phyloP scores from a whole-genome alignment of 2,329 filamentous ascomycete genomes.

The Shiraia bambusicola region DNA sequence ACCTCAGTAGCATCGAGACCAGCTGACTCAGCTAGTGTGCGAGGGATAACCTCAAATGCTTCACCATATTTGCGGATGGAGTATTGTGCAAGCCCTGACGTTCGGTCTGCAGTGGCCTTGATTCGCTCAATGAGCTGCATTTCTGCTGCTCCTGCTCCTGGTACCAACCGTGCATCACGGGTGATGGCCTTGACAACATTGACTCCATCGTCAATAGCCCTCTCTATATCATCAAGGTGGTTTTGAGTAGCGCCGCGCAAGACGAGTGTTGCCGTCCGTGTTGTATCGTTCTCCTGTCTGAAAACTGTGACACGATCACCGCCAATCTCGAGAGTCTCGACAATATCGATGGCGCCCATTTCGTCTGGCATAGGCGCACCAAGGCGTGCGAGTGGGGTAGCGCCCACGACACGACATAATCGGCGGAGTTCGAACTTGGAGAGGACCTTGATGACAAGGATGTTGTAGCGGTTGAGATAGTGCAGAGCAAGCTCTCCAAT shows the following conservation, averaged over 20 bases:
- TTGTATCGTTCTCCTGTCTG: constrained; percentile 90
- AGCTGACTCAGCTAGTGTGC: constrained; percentile 90
- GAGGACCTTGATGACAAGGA: constrained; percentile 92
- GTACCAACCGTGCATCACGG: constrained; percentile 84
- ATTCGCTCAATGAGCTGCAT: constrained; percentile 92
- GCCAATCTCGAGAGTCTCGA: constrained; percentile 96
- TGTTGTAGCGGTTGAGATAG: constrained; percentile 96
- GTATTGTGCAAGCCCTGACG: constrained; percentile 88
- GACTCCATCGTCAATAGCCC: constrained; percentile 95
- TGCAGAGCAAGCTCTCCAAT: constrained; percentile 94
- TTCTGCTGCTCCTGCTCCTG: constrained; percentile 92
- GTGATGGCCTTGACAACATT: constrained; percentile 99
- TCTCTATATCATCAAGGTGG: constrained; percentile 94
- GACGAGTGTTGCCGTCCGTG: constrained; percentile 90
- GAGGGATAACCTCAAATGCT: constrained; percentile 94
- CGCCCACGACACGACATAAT: constrained; percentile 92
- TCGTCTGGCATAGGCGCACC: constrained; percentile 99
- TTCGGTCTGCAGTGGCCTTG: constrained; percentile 87
- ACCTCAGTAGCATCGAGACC: constrained; percentile 97
- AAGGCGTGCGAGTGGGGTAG: constrained; percentile 90
- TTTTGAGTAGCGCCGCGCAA: constrained; percentile 96
- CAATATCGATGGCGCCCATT: constrained; percentile 92
- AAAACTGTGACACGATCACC: constrained; percentile 98
- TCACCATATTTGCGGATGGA: constrained; percentile 97
- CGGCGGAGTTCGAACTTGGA: constrained; percentile 97